phyloP scores from a whole-genome alignment of 768 basidiomycete genomes.

The Serendipita indica region DNA sequence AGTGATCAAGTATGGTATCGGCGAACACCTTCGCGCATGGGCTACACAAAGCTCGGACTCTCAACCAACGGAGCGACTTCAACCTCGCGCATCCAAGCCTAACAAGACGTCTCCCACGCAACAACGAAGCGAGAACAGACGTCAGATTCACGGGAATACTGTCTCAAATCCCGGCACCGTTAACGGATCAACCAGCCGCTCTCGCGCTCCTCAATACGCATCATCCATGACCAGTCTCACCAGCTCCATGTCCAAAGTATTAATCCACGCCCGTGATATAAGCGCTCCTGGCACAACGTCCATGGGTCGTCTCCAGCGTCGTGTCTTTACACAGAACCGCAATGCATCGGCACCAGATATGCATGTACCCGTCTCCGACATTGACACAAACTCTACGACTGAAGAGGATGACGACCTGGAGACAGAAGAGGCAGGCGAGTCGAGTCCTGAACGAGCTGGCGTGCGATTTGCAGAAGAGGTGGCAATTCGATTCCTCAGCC shows the following conservation, averaged over 20 bases:
- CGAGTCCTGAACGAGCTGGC: background rate
- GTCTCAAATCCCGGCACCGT: background rate
- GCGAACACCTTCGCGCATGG: background rate
- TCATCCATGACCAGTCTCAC: background rate
- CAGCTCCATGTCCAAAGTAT: background rate
- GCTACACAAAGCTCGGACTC: background rate
- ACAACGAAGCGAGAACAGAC: background rate
- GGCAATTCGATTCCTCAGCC: slow-evolving; percentile 1
- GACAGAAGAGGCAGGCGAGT: background rate
- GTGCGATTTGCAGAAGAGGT: slow-evolving; percentile 8
- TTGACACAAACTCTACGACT: background rate
- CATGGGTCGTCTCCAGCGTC: background rate
- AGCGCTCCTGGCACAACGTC: background rate
- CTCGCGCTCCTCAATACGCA: background rate
- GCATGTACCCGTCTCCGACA: background rate
- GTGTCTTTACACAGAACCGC: background rate
- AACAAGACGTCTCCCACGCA: background rate
- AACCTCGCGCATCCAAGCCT: background rate
- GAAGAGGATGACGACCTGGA: background rate
- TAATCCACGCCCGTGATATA: background rate
- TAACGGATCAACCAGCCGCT: background rate
- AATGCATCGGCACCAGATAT: background rate
- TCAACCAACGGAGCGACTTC: background rate
- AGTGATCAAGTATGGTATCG: background rate
- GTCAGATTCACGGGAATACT: background rate